Evolutionary conservation across 495 filamentous ascomycete species (phyloP).

Genomic region (Penicillium turbatum): DNA sequence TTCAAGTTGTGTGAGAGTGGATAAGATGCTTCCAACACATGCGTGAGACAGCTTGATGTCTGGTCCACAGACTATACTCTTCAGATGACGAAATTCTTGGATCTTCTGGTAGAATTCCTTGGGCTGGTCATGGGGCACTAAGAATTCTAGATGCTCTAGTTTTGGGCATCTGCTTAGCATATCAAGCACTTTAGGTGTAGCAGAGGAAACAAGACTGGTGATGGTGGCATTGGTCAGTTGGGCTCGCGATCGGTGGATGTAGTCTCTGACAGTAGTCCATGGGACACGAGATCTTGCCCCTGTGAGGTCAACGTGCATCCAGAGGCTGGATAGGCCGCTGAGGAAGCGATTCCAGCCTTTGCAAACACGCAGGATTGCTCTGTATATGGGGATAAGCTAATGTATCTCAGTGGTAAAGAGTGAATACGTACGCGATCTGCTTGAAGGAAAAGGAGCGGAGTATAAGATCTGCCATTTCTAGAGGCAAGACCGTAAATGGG

Average conservation of each 20-base stretch:
- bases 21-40: slow-evolving; percentile 34
- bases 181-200: slow-evolving; percentile 27
- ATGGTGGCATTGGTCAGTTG: slow-evolving; percentile 39
- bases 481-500: slow-evolving; percentile 44
- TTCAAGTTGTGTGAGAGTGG: slow-evolving; percentile 39
- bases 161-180: slow-evolving; percentile 37
- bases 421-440: slow-evolving; percentile 44
- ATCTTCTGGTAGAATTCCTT: slow-evolving; percentile 31
- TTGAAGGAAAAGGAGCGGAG: slow-evolving; percentile 45
- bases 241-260: slow-evolving; percentile 39
- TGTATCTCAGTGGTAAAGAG: neutral
- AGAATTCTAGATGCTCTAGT: slow-evolving; percentile 35
- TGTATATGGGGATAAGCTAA: slow-evolving; percentile 11
- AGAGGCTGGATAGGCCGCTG: slow-evolving; percentile 39
- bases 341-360: slow-evolving; percentile 50
- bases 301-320: slow-evolving; percentile 51
- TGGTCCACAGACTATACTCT: slow-evolving; percentile 36
- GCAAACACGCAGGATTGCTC: slow-evolving; percentile 49
- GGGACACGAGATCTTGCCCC: slow-evolving; percentile 36
- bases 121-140: slow-evolving; percentile 12
- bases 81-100: slow-evolving; percentile 34
- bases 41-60: slow-evolving; percentile 32
- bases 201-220: slow-evolving; percentile 26
- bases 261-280: slow-evolving; percentile 38
- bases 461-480: slow-evolving; percentile 46